Evolutionary conservation across 2,329 filamentous ascomycete genomes (phyloP), one percentile per base, ranked within the genome.

Genomic region (Hymenoscyphus fraxineus): DNA sequence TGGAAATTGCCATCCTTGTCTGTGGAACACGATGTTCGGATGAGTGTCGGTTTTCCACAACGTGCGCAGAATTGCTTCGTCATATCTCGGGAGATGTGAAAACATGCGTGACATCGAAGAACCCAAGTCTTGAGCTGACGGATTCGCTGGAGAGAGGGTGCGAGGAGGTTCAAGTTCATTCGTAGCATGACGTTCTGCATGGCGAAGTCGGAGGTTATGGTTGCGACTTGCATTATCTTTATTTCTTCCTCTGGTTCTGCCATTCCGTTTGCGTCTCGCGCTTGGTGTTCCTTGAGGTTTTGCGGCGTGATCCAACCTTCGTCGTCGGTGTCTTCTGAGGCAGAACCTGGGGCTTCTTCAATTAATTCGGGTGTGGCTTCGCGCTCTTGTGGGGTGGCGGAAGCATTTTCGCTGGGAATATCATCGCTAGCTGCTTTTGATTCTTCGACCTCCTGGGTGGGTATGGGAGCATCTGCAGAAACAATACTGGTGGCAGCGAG

Each of bases 171-270:
- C 59, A 99, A 85, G 79, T 97, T 97, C 81, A 98, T 96, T 71
- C 96, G 92, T 4, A 99, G 84, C 1, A 95, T 85, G 7, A 98
- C 93, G 76, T 98, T 98, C 80, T 98, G 94, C 92, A 99, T 96
- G 63, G 95, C 94, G 78, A 91, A 98, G 80, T 99, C 95, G 63
- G 90, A 93, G 1, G 95, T 98, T 74, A 98, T 89, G 56, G 94
- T 88, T n/a, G 93, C 94, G 16, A 91, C 92, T 77, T 96, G 89
- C 71, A 97, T 89, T 13, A 85, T 86, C 67, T 85, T 85, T 41
- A 85, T 82, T 62, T 85, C 81, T 1, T 82, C 76, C 65, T 81
- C 76, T 59, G 82, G 78, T 51, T 82, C 78, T 22, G 80, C 76
- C 1, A 80, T 77, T 6, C 78, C 79, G 27, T 80, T 78, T 32